Conservation (phyloP, 1,284 basidiomycete genomes). For the Ustilago sp. region DNA sequence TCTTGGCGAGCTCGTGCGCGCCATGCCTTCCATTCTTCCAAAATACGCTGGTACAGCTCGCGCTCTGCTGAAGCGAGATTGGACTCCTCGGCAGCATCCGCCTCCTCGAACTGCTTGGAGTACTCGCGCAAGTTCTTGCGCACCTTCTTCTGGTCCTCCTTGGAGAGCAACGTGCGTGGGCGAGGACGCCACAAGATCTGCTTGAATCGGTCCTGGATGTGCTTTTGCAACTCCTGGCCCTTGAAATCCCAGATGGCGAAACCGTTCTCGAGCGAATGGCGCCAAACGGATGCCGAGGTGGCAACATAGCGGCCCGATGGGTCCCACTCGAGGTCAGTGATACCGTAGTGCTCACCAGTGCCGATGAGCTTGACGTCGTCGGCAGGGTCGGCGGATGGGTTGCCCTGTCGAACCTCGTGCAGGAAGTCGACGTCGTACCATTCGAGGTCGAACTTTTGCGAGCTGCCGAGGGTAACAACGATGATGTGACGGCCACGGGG, state of each 20-base stretch:
- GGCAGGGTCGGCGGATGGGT: conserved; percentile 76
- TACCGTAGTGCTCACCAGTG: conserved; percentile 94
- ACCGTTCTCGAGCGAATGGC: conserved; percentile 94
- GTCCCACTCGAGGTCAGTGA: conserved; percentile 99
- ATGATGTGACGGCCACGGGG: conserved; percentile 96
- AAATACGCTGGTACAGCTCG: conserved; percentile 87
- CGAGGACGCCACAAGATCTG: conserved; percentile 98
- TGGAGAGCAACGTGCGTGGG: conserved; percentile 85
- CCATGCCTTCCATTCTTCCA: conserved; percentile 99
- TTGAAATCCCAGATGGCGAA: conserved; percentile 98
- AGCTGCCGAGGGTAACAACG: conserved; percentile 92
- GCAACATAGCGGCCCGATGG: conserved; percentile 93
- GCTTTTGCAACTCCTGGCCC: conserved; percentile 89
- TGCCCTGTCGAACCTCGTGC: conserved; percentile 74
- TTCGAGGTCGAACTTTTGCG: conserved; percentile 95
- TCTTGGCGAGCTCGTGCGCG: conserved; percentile 64
- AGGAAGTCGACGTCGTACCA: conserved; percentile 99
- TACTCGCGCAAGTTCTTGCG: conserved; percentile 92
- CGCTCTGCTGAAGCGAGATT: conserved; percentile 93
- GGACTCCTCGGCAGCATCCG: conserved; percentile 94
- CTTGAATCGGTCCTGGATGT: conserved; percentile 94
- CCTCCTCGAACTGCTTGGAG: conserved; percentile 92
- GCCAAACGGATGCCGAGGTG: conserved; percentile 94
- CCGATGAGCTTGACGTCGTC: conserved; percentile 84
- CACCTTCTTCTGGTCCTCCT: conserved; percentile 88